A percentile compares a stretch with the other conserved stretches of the same genome.
Evolutionary conservation across 257 asterid species (phyloP).

Genomic region (Nicotiana tabacum): DNA sequence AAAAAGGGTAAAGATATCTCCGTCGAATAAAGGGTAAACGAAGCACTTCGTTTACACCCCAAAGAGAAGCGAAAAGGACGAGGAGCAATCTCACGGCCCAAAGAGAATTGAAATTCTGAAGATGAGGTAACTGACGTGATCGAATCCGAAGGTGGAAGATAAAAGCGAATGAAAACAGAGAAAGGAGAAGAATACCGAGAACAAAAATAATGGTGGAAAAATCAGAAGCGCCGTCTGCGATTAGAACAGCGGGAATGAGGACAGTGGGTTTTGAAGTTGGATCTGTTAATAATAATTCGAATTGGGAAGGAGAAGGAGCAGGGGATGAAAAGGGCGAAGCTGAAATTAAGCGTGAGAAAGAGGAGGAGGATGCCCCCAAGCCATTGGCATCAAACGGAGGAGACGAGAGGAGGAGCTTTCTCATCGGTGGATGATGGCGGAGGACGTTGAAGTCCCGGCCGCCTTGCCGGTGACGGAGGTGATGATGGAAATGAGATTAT

Average conservation of each 20-base stretch:
- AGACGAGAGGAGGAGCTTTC: constrained; percentile 25
- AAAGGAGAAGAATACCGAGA: constrained; percentile 40
- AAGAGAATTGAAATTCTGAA: constrained; percentile 52
- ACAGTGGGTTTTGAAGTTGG: not conserved
- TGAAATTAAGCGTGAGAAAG: not conserved
- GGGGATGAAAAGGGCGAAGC: not conserved
- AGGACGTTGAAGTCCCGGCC: not conserved
- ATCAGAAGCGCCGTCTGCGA: constrained; percentile 34
- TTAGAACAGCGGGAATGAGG: constrained; percentile 18
- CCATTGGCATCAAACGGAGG: constrained; percentile 9
- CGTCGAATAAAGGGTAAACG: constrained; percentile 41
- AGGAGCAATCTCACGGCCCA: constrained; percentile 72
- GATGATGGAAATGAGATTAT: constrained; percentile 16
- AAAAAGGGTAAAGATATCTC: constrained; percentile 25
- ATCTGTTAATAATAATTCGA: not conserved
- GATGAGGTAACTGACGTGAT: constrained; percentile 37
- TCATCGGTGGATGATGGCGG: constrained; percentile 24
- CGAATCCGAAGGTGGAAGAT: constrained; percentile 42
- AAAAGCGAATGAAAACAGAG: constrained; percentile 33
- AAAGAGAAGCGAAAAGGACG: constrained; percentile 32
- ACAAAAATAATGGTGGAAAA: constrained; percentile 30
- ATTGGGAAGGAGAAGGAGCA: not conserved
- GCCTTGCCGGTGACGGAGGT: constrained; percentile 25
- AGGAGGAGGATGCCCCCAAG: constrained; percentile 4
- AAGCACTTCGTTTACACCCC: constrained; percentile 50